These are phyloP conservation scores for Malassezia slooffiae DNA, from an alignment of 1,284 basidiomycete species.

Conservation along the genomic window DNA sequence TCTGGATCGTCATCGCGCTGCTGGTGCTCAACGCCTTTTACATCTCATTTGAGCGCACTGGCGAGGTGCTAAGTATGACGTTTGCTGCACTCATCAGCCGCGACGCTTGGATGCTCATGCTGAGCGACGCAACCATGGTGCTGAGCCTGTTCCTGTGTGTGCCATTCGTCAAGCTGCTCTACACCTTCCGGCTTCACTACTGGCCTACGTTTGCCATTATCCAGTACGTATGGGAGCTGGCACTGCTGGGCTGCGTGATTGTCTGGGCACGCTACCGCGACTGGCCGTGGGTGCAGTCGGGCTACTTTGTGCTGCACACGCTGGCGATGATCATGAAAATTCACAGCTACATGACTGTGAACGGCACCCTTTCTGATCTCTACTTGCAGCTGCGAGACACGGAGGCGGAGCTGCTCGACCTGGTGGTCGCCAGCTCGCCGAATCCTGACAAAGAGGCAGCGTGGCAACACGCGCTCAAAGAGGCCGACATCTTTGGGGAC, in stretches of 20 bases:
- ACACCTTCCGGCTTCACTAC: conserved; percentile 52
- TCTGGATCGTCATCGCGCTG: conserved; percentile 41
- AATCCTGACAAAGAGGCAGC: conserved; percentile 12
- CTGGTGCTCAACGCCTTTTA: conserved; percentile 38
- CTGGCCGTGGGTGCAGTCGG: conserved; percentile 97
- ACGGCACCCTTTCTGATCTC: conserved; percentile 63
- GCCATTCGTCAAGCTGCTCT: conserved; percentile 54
- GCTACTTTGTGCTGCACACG: conserved; percentile 83
- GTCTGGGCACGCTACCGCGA: conserved; percentile 52
- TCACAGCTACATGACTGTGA: conserved; percentile 84
- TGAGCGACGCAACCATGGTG: conserved; percentile 74
- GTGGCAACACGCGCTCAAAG: conserved; percentile 19
- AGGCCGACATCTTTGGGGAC: conserved; percentile 14
- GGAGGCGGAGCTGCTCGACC: conserved; percentile 32
- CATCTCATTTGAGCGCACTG: conserved; percentile 49
- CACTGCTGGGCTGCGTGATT: conserved; percentile 30
- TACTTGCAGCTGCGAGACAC: conserved; percentile 21
- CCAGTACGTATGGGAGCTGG: conserved; percentile 33
- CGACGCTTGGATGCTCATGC: conserved; percentile 68
- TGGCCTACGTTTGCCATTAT: conserved; percentile 20
- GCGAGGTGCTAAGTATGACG: conserved; percentile 62
- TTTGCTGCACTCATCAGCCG: conserved; percentile 81
- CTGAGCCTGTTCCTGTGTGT: conserved; percentile 63
- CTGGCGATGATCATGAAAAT: conserved; percentile 88
- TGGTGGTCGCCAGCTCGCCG: conserved; percentile 29